phyloP scores from a whole-genome alignment of 1,284 basidiomycete genomes.

The Psilocybe mexicana region DNA sequence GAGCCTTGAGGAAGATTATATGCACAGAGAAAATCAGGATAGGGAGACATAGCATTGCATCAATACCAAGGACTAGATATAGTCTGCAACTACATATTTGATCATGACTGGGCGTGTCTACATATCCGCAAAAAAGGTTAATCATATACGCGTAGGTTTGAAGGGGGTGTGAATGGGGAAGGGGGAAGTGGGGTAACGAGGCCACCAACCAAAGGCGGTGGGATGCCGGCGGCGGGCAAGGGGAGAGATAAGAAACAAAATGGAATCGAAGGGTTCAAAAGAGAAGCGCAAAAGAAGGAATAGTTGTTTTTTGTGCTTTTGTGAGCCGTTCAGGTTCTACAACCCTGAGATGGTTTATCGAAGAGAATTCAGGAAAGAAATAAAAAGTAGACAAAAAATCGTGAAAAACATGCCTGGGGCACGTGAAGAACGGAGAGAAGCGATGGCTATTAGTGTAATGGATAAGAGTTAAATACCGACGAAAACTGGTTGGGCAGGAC shows the following conservation, averaged over 20 bases:
- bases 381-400: conserved; percentile 5
- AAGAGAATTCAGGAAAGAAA: conserved; percentile 20
- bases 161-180: conserved; percentile 7
- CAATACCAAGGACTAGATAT: conserved; percentile 26
- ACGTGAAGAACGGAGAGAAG: conserved; percentile 14
- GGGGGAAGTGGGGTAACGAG: conserved; percentile 5
- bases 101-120: conserved; percentile 37
- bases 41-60: conserved; percentile 29
- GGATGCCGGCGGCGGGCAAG: background rate
- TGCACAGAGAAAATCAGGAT: conserved; percentile 3
- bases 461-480: conserved; percentile 22
- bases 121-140: conserved; percentile 39
- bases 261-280: conserved; percentile 18
- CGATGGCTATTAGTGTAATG: conserved; percentile 23
- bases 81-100: conserved; percentile 22
- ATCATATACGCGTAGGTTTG: conserved; percentile 16
- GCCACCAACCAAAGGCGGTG: background rate
- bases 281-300: conserved; percentile 31
- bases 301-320: conserved; percentile 49
- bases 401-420: conserved; percentile 16
- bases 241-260: background rate
- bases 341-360: conserved; percentile 4
- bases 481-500: conserved; percentile 2
- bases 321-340: conserved; percentile 36
- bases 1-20: background rate